These are phyloP conservation scores for Pezicula carpinea DNA, from an alignment of 2,329 filamentous ascomycete species.

Conservation along the genomic window DNA sequence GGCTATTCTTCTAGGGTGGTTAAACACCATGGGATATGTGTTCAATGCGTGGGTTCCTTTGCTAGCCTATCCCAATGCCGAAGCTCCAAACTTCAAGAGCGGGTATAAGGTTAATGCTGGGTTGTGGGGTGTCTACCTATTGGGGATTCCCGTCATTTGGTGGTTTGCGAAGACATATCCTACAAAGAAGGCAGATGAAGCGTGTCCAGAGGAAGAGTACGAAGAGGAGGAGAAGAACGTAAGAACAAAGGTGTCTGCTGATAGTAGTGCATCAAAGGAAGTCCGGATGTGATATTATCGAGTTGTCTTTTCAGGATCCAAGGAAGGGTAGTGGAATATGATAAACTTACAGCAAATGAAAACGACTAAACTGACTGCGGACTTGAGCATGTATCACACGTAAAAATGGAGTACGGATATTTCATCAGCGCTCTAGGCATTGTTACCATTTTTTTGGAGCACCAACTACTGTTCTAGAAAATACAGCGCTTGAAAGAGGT, in stretches of 20 bases:
- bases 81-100: slow-evolving; percentile 9
- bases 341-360: too few relatives aligned
- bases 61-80: slow-evolving; percentile 8
- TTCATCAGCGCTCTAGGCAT: background rate
- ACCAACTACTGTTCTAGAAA: slow-evolving; percentile 30
- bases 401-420: too few relatives aligned
- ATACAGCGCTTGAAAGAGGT: slow-evolving; percentile 27
- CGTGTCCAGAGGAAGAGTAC: background rate
- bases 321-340: too few relatives aligned
- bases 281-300: too few relatives aligned
- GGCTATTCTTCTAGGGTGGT: background rate
- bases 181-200: background rate
- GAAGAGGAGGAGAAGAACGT: background rate
- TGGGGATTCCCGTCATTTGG: slow-evolving; percentile 2
- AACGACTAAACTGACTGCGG: too few relatives aligned
- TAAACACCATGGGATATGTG: background rate
- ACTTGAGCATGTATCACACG: too few relatives aligned
- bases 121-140: slow-evolving; percentile 12
- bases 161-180: background rate
- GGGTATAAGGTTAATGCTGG: slow-evolving; percentile 13
- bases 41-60: slow-evolving; percentile 4
- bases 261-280: too few relatives aligned
- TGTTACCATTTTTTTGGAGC: slow-evolving; percentile 31
- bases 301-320: too few relatives aligned
- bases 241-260: background rate